Conservation (phyloP, 2,329 filamentous ascomycete genomes). For the Paraconiothyrium brasiliense region DNA sequence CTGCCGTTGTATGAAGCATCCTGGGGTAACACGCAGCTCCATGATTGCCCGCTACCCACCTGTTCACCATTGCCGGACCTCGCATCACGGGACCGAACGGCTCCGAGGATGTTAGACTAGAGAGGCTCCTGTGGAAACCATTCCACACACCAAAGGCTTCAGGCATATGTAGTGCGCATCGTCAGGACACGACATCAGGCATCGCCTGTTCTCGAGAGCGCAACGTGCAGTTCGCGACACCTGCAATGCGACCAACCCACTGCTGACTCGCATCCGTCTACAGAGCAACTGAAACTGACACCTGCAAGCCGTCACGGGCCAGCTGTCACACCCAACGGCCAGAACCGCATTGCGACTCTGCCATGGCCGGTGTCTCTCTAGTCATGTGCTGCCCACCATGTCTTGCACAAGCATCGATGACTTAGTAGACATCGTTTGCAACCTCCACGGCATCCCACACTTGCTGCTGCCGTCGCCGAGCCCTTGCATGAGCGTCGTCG, state of each 20-base stretch:
- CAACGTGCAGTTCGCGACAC: neutral
- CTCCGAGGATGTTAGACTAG: neutral
- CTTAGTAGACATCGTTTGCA: neutral
- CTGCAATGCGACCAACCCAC: neutral
- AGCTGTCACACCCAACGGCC: neutral
- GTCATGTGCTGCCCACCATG: slow-evolving; percentile 2
- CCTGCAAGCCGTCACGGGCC: neutral
- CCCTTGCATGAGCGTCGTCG: slow-evolving; percentile 9
- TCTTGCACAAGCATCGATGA: neutral
- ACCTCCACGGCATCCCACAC: neutral
- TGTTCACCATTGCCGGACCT: neutral
- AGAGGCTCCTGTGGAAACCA: neutral
- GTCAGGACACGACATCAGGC: neutral
- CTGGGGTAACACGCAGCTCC: neutral
- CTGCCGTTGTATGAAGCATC: neutral
- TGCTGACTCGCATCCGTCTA: slow-evolving; percentile 11
- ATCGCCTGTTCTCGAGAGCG: neutral
- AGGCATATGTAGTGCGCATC: neutral
- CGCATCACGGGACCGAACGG: neutral
- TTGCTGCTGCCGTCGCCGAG: slow-evolving; percentile 1
- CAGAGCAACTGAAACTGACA: slow-evolving; percentile 9
- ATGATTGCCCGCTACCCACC: neutral
- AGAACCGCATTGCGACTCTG: neutral
- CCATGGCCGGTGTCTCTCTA: neutral
- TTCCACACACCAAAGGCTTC: neutral